Evolutionary conservation across 2,329 filamentous ascomycete genomes (phyloP).

Genomic region (Apiospora aurea): DNA sequence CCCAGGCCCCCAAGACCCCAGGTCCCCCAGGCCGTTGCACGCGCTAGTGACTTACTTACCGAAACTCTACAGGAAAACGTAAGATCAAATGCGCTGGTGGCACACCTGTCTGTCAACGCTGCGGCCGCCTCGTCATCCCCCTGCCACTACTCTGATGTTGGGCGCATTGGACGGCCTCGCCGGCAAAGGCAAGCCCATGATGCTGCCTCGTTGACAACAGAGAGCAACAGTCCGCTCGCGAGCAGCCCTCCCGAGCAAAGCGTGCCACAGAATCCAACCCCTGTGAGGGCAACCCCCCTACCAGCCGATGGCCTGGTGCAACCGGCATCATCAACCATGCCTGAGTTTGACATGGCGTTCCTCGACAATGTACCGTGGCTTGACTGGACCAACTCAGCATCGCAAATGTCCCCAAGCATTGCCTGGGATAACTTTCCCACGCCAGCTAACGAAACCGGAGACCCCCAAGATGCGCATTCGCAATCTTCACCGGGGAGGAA

Average conservation of each 20-base stretch:
- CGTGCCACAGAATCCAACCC: neutral
- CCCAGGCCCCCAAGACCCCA: neutral
- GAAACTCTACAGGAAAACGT: conserved; percentile 20
- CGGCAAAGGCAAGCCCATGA: neutral
- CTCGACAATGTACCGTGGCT: conserved; percentile 11
- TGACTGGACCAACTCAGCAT: conserved; percentile 15
- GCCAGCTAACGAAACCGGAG: neutral
- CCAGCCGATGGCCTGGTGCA: neutral
- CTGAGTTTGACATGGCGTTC: neutral
- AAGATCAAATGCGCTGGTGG: conserved; percentile 14
- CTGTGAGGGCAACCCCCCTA: neutral
- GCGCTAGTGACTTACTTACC: conserved; percentile 7
- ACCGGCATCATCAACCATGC: conserved; percentile 1
- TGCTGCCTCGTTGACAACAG: conserved; percentile 8
- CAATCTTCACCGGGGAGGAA: neutral
- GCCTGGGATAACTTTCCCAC: conserved; percentile 17
- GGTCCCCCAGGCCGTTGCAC: neutral
- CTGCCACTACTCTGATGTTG: conserved; percentile 13
- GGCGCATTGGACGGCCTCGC: neutral
- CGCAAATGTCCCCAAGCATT: conserved; percentile 13
- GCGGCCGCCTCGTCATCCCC: conserved; percentile 16
- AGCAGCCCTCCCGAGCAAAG: neutral
- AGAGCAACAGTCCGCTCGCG: neutral
- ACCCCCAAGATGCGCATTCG: neutral
- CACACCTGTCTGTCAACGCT: conserved; percentile 16